These are phyloP conservation scores for Picocystis salinarum DNA, from an alignment of 139 green algal genomes.

Conservation along the genomic window DNA sequence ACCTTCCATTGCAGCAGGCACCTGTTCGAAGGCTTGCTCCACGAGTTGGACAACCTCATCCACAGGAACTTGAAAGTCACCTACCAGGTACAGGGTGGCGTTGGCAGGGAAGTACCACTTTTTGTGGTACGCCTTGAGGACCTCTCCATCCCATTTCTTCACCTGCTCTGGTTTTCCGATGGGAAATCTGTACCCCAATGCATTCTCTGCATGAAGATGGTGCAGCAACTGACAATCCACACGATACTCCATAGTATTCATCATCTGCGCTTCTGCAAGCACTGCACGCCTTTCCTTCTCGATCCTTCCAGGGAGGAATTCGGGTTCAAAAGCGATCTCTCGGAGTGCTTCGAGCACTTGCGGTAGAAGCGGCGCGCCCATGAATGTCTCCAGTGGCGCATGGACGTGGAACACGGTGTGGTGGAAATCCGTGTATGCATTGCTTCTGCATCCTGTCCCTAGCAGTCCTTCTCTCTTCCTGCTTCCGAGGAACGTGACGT, in stretches of 20 bases:
- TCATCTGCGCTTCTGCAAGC: constrained; percentile 92
- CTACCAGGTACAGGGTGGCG: constrained; percentile 92
- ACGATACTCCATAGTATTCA: constrained; percentile 99
- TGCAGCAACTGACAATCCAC: constrained; percentile 95
- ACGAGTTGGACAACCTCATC: constrained; percentile 18
- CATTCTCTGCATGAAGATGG: constrained; percentile 88
- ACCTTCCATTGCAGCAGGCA: not conserved
- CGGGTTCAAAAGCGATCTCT: constrained; percentile 74
- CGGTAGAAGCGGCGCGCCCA: constrained; percentile 50
- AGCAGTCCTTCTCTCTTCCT: constrained; percentile 74
- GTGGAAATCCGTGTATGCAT: constrained; percentile 99
- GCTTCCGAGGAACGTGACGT: constrained; percentile 94
- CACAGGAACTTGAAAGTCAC: constrained; percentile 47
- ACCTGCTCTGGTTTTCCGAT: constrained; percentile 93
- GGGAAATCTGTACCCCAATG: constrained; percentile 77
- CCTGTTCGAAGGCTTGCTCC: constrained; percentile 5
- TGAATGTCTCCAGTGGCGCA: constrained; percentile 45
- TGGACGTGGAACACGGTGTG: constrained; percentile 99
- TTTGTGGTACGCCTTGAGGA: constrained; percentile 69
- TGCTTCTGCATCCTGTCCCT: constrained; percentile 71
- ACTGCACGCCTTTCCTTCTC: constrained; percentile 96
- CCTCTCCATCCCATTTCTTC: constrained; percentile 48
- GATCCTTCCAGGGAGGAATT: constrained; percentile 69
- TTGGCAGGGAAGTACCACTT: constrained; percentile 93
- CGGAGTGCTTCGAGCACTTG: constrained; percentile 79